Percentiles rank a stretch among this genome's conserved stretches.
Conservation (phyloP, 768 basidiomycete genomes). For the Calvatia gigantea region DNA sequence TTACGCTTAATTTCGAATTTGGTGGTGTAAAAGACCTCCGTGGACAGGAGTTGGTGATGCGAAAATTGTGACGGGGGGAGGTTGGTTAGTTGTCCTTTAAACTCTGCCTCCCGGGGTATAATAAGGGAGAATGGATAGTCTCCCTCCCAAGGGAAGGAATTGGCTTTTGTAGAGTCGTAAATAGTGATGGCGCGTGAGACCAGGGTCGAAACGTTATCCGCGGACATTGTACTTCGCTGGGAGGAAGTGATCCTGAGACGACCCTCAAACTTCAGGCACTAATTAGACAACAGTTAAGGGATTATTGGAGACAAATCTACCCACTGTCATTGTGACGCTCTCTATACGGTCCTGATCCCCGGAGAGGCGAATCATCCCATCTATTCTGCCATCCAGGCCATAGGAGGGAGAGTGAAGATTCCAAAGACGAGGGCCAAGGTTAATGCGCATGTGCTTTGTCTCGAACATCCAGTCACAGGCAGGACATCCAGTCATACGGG, state of each 20-base stretch:
- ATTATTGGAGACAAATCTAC: slow-evolving; percentile 7
- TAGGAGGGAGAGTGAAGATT: slow-evolving; percentile 36
- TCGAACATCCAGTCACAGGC: slow-evolving; percentile 32
- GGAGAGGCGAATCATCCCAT: slow-evolving; percentile 33
- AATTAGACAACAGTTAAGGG: not conserved
- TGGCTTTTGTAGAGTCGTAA: slow-evolving; percentile 20
- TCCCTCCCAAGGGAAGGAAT: slow-evolving; percentile 21
- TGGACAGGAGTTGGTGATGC: slow-evolving; percentile 23
- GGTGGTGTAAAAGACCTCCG: slow-evolving; percentile 33
- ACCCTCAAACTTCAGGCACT: slow-evolving; percentile 32
- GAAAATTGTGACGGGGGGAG: slow-evolving; percentile 37
- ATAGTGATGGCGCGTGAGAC: slow-evolving; percentile 25
- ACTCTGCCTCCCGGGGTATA: slow-evolving; percentile 31
- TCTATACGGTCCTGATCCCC: slow-evolving; percentile 32
- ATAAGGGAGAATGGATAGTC: slow-evolving; percentile 34
- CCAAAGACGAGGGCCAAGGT: slow-evolving; percentile 37
- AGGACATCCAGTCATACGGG: slow-evolving; percentile 21
- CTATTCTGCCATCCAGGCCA: slow-evolving; percentile 36
- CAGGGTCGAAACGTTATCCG: slow-evolving; percentile 23
- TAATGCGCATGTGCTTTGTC: slow-evolving; percentile 36
- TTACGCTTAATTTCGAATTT: slow-evolving; percentile 36
- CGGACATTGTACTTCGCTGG: slow-evolving; percentile 23
- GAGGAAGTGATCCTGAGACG: slow-evolving; percentile 28
- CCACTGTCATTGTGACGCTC: slow-evolving; percentile 35
- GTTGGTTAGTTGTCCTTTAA: slow-evolving; percentile 19